Evolutionary conservation across 805 yeast genomes (phyloP), one percentile per base, ranked within the genome.

Genomic region (Clavispora carvajalis): DNA sequence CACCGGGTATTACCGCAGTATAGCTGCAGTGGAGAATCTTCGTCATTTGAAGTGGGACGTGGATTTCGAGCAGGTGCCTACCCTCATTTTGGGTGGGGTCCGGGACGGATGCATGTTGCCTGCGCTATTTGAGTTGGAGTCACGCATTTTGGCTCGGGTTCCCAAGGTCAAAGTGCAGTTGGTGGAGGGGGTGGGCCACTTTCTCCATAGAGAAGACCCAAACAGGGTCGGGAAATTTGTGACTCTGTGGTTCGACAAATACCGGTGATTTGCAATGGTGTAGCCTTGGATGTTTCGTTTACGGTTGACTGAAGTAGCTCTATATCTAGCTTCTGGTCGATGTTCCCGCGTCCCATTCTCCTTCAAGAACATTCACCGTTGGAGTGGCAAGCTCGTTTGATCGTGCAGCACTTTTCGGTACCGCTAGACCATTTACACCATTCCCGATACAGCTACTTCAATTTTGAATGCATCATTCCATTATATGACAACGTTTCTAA

Each of bases 121-220:
- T 17, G 41, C 50, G 12, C 31, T 67, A 16, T 61, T 49, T 38
- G 58, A 57, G 25, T 45, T 59, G 36, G 65, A 60, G 38, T 43
- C 47, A 36, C 48, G 48, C 38, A 46, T 60, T 8, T 42, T 44
- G 17, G 52, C 48, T 13, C 37, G 37, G 5, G 34, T 35, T 19
- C 40, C 48, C n/a, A 54, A 56, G 16, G 61, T 52, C 16, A 44
- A 52, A 19, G 58, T 61, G 15, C 56, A 58, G 41, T 38, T 57
- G 18, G 30, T 65, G 26, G 45, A 49, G 3, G 51, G 56, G 5
- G 51, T 57, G 22, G 73, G 73, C 1, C 73, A 68, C 44, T 68
- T 67, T 43, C 50, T 67, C 46, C 73, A 67, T 22, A 51, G 71
- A 22, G 73, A 68, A 43, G 59, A 59, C 26, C 70, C 73, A 1